Percentiles rank a stretch among this genome's conserved stretches.
These are phyloP conservation scores for Colletotrichum cuscutae DNA, from an alignment of 2,329 filamentous ascomycete species.

Conservation along the genomic window DNA sequence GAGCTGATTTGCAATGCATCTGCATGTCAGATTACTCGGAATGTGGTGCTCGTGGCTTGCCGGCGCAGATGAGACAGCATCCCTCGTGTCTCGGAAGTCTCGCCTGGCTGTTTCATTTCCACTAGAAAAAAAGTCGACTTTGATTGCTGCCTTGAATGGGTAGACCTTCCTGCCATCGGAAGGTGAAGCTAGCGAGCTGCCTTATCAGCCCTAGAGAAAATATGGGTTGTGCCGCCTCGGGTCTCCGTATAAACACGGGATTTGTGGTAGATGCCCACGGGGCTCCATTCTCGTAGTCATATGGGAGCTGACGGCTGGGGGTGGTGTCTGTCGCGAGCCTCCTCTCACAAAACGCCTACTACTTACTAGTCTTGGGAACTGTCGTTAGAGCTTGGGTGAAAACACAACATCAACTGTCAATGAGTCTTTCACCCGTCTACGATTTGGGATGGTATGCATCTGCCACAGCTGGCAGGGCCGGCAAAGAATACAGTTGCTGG, in stretches of 20 bases:
- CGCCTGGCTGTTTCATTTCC: conserved; percentile 14
- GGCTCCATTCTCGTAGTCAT: neutral
- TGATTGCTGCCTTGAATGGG: neutral
- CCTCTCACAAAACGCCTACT: too few relatives aligned
- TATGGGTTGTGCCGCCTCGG: neutral
- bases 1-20: neutral
- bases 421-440: neutral
- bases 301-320: neutral
- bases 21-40: neutral
- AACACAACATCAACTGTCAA: neutral
- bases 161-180: neutral
- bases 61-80: conserved; percentile 4
- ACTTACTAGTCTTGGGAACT: neutral
- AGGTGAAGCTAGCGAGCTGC: neutral
- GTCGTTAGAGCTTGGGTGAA: too few relatives aligned
- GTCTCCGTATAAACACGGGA: neutral
- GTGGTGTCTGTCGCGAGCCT: neutral
- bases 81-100: conserved; percentile 1
- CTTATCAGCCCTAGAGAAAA: neutral
- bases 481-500: neutral
- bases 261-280: neutral
- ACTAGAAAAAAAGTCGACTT: neutral
- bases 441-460: neutral
- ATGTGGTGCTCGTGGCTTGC: conserved; percentile 7
- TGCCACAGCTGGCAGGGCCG: neutral